Evolutionary conservation across 108 stramenopile genomes (phyloP).

Genomic region (Conticribra weissflogii): DNA sequence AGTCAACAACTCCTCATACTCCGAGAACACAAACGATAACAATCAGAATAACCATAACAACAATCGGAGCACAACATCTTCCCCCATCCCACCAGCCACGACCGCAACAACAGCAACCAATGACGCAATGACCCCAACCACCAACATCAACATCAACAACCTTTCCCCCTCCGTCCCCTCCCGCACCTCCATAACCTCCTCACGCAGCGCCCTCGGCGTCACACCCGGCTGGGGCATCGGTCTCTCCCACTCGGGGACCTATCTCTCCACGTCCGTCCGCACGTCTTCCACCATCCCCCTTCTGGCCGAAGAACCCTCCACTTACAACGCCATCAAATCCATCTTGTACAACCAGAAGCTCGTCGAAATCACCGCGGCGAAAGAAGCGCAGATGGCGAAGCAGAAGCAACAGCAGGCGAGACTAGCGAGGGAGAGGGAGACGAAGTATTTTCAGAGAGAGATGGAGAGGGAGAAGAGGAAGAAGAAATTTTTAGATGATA

Average conservation of each 20-base stretch:
- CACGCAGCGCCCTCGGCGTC: constrained; percentile 16
- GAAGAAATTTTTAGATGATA: neutral
- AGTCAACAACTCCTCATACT: no score
- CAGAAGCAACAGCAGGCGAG: no score
- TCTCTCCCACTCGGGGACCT: constrained; percentile 27
- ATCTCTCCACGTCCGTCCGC: constrained; percentile 26
- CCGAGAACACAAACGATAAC: no score
- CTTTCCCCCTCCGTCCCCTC: constrained; percentile 1
- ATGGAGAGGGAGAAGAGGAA: constrained; percentile 2
- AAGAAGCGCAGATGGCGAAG: constrained; percentile 11
- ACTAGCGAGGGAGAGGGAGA: no score
- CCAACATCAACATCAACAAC: neutral
- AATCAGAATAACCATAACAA: no score
- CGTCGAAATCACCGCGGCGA: constrained; percentile 5
- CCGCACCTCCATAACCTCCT: neutral
- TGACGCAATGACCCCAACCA: neutral
- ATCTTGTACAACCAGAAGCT: constrained; percentile 20
- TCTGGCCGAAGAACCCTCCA: constrained; percentile 29
- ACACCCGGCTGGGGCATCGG: constrained; percentile 22
- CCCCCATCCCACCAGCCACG: neutral
- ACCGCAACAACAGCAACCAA: neutral
- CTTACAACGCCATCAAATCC: constrained; percentile 28
- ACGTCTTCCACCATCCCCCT: constrained; percentile 24
- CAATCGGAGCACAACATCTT: no score
- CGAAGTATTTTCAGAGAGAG: neutral